Conservation (phyloP, 2,329 filamentous ascomycete genomes). For the Cytospora schulzeri region DNA sequence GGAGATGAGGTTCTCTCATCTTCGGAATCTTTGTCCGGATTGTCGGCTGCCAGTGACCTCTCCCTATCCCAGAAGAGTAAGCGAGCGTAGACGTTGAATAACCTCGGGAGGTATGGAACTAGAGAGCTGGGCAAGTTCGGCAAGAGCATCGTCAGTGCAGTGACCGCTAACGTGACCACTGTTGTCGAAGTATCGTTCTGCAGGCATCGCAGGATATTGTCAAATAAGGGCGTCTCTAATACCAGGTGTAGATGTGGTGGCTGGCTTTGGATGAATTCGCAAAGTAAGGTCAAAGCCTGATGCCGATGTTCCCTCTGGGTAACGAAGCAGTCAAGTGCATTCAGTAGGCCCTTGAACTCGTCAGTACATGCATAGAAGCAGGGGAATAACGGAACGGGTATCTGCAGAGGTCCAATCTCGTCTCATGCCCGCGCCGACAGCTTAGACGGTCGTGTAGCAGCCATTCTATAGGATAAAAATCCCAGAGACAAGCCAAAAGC, state of each 20-base stretch:
- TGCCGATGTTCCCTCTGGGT: slow-evolving; percentile 65
- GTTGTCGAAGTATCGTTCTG: slow-evolving; percentile 78
- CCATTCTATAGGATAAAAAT: background rate
- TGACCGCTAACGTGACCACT: slow-evolving; percentile 73
- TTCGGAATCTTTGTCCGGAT: slow-evolving; percentile 45
- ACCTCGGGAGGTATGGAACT: slow-evolving; percentile 66
- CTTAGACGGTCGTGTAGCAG: background rate
- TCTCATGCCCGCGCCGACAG: background rate
- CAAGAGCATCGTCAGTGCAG: slow-evolving; percentile 77
- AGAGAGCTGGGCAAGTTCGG: slow-evolving; percentile 78
- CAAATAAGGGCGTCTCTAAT: slow-evolving; percentile 71
- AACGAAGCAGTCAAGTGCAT: slow-evolving; percentile 66
- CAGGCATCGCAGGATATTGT: slow-evolving; percentile 71
- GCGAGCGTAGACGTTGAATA: slow-evolving; percentile 82
- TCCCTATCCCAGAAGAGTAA: slow-evolving; percentile 76
- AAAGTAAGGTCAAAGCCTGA: slow-evolving; percentile 66
- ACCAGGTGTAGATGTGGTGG: slow-evolving; percentile 79
- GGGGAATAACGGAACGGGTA: background rate
- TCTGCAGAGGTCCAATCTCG: background rate
- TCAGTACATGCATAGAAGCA: slow-evolving; percentile 31
- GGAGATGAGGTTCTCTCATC: slow-evolving; percentile 68
- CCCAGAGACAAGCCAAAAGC: background rate
- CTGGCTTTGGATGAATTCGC: slow-evolving; percentile 72
- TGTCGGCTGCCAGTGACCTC: slow-evolving; percentile 43
- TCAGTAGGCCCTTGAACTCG: slow-evolving; percentile 61